Conservation (phyloP, 192 early-diverging fungal species). For the Dissophora ornata region DNA sequence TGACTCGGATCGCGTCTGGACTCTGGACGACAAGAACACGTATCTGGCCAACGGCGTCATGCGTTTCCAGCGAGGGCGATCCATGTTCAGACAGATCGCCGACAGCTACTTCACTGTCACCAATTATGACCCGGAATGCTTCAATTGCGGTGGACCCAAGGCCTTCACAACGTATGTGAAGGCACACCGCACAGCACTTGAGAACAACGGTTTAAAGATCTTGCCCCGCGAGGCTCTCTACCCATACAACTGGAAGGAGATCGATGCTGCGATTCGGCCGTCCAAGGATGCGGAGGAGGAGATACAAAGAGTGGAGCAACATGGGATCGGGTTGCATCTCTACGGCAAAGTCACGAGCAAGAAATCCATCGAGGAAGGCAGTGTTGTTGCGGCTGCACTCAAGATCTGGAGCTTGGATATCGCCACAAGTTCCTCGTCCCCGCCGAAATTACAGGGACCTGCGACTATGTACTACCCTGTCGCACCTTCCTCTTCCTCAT, state of each 20-base stretch:
- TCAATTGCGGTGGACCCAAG: conserved; percentile 69
- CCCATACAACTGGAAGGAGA: conserved; percentile 62
- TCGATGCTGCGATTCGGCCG: conserved; percentile 47
- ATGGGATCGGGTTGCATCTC: conserved; percentile 62
- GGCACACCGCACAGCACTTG: conserved; percentile 52
- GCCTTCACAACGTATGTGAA: conserved; percentile 68
- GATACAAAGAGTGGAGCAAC: conserved; percentile 46
- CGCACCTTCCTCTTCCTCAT: background rate
- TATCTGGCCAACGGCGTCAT: conserved; percentile 69
- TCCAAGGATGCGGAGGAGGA: conserved; percentile 55
- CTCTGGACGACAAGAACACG: conserved; percentile 61
- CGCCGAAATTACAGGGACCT: conserved; percentile 34
- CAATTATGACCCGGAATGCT: conserved; percentile 63
- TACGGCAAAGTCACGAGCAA: conserved; percentile 70
- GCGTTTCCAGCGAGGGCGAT: conserved; percentile 66
- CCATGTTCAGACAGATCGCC: conserved; percentile 65
- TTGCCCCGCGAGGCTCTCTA: conserved; percentile 60
- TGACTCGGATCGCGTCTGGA: conserved; percentile 59
- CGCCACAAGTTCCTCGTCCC: conserved; percentile 15
- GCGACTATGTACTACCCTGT: conserved; percentile 15
- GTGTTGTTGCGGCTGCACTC: conserved; percentile 59
- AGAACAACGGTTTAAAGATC: conserved; percentile 58
- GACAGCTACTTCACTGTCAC: conserved; percentile 61
- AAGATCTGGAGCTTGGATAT: conserved; percentile 63
- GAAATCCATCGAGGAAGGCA: conserved; percentile 57